phyloP scores from a whole-genome alignment of 345 rosid species.

The Orychophragmus violaceus region DNA sequence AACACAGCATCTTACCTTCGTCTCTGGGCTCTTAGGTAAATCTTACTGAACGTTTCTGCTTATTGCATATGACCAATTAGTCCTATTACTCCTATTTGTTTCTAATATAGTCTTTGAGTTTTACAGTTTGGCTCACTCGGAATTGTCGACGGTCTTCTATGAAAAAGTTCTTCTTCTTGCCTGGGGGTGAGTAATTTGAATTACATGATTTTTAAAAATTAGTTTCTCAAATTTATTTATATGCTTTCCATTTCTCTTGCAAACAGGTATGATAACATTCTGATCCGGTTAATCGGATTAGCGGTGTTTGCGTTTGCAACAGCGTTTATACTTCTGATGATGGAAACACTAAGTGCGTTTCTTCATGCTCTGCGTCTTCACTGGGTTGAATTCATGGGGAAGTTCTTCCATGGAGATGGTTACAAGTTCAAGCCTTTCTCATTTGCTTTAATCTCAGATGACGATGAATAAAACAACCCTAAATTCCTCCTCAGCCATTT shows the following conservation, averaged over 20 bases:
- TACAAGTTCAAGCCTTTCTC: slow-evolving; percentile 88
- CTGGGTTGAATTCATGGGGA: slow-evolving; percentile 89
- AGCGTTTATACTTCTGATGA: slow-evolving; percentile 81
- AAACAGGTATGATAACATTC: slow-evolving; percentile 70
- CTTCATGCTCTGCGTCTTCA: slow-evolving; percentile 96
- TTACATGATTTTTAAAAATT: neutral
- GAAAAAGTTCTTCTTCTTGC: slow-evolving; percentile 95
- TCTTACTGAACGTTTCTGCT: neutral
- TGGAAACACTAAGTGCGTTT: slow-evolving; percentile 96
- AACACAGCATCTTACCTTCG: slow-evolving; percentile 98
- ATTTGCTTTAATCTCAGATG: slow-evolving; percentile 57
- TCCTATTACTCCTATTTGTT: neutral
- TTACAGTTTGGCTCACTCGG: slow-evolving; percentile 94
- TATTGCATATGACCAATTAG: neutral
- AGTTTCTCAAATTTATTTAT: neutral
- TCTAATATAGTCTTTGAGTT: slow-evolving; percentile 7
- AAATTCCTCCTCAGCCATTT: neutral
- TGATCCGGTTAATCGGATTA: slow-evolving; percentile 65
- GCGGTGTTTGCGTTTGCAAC: slow-evolving; percentile 89
- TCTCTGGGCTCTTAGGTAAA: slow-evolving; percentile 94
- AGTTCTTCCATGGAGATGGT: slow-evolving; percentile 92
- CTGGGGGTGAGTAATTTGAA: slow-evolving; percentile 65
- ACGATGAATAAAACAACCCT: slow-evolving; percentile 42
- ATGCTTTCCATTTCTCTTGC: neutral
- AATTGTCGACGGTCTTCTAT: slow-evolving; percentile 85